Evolutionary conservation across 176 grass and related monocot species (phyloP).

Genomic region (Avena atlantica): DNA sequence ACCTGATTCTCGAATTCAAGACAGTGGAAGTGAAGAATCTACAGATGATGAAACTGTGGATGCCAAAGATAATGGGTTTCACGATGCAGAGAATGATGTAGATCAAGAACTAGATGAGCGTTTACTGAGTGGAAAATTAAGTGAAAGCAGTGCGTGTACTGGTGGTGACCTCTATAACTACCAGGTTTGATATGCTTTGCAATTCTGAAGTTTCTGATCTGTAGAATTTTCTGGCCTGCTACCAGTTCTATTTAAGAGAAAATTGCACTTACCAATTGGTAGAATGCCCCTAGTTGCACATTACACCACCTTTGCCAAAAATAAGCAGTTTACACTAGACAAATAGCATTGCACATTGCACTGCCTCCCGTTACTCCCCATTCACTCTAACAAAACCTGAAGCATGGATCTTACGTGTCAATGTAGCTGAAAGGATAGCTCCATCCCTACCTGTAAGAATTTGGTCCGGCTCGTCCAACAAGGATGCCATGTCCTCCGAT

Average conservation of each 20-base stretch:
- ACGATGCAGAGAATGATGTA: slow-evolving; percentile 89
- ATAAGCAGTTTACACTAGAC: not conserved
- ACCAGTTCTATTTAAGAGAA: not conserved
- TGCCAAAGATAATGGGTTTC: slow-evolving; percentile 89
- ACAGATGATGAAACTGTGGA: slow-evolving; percentile 70
- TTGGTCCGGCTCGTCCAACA: not conserved
- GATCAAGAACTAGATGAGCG: slow-evolving; percentile 81
- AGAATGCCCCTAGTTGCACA: not conserved
- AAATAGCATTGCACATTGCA: not conserved
- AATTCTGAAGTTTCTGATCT: slow-evolving; percentile 28
- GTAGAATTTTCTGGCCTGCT: not conserved
- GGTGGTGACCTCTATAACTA: slow-evolving; percentile 71
- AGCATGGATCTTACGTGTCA: not conserved
- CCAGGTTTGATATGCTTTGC: slow-evolving; percentile 71
- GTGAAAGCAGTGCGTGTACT: slow-evolving; percentile 84
- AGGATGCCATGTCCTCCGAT: not conserved
- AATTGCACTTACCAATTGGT: not conserved
- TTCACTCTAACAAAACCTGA: not conserved
- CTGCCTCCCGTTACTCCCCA: not conserved
- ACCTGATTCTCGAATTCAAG: slow-evolving; percentile 84
- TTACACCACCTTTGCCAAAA: not conserved
- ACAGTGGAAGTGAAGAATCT: slow-evolving; percentile 86
- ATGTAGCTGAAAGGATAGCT: not conserved
- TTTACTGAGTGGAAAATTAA: slow-evolving; percentile 87
- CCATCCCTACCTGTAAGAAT: not conserved